Conservation (phyloP, 75 land plant species). For the Ceratopteris richardii region DNA sequence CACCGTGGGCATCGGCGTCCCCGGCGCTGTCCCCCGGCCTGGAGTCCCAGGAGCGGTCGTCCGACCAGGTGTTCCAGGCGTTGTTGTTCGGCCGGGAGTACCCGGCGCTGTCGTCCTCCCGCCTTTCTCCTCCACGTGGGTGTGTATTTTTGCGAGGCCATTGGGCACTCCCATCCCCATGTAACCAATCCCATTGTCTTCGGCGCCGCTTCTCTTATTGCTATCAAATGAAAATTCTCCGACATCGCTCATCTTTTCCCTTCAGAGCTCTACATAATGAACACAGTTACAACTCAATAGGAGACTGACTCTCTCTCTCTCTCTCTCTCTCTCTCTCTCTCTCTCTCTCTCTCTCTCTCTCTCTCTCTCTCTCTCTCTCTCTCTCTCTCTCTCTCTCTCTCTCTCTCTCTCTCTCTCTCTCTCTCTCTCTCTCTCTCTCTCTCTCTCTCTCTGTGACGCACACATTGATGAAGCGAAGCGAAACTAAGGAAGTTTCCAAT, state of each 20-base stretch:
- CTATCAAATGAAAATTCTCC: background rate
- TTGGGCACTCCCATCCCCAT: constrained; percentile 9
- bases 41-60: no score
- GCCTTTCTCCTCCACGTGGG: constrained; percentile 7
- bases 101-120: background rate
- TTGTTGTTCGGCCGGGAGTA: no score
- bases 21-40: background rate
- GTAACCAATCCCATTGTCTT: no score
- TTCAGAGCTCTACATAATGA: constrained; percentile 1
- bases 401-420: background rate
- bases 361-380: no score
- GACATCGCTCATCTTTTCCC: background rate
- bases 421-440: no score
- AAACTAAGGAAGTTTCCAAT: no score
- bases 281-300: background rate
- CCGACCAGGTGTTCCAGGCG: no score
- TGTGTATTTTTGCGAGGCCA: constrained; percentile 27
- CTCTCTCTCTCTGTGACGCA: no score
- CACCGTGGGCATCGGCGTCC: background rate
- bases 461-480: no score
- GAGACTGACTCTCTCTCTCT: background rate
- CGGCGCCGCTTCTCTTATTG: background rate
- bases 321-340: constrained; percentile 9
- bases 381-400: constrained; percentile 3
- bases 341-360: background rate